phyloP scores from a whole-genome alignment of 345 rosid genomes.

The Eucalyptus tenuipes region DNA sequence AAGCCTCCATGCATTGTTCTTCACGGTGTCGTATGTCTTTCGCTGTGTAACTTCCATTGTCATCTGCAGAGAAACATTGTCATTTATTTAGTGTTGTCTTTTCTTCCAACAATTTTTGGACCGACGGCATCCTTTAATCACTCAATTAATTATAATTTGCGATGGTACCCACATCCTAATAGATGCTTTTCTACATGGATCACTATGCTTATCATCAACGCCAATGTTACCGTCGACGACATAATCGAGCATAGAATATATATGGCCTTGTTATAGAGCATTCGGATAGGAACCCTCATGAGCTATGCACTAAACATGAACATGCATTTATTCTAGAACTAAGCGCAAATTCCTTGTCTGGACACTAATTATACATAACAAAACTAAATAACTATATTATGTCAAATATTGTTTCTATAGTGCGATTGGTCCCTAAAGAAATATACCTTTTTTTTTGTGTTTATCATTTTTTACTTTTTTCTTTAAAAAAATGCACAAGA shows the following conservation, averaged over 20 bases:
- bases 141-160: neutral
- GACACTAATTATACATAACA: too few relatives aligned
- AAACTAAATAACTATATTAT: too few relatives aligned
- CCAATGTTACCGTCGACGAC: conserved; percentile 20
- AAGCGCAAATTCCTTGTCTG: too few relatives aligned
- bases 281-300: too few relatives aligned
- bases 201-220: conserved; percentile 3
- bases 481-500: too few relatives aligned
- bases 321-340: too few relatives aligned
- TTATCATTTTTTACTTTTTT: too few relatives aligned
- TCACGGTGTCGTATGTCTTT: neutral
- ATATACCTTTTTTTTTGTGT: too few relatives aligned
- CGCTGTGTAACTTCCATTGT: neutral
- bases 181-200: neutral
- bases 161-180: neutral
- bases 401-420: too few relatives aligned
- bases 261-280: too few relatives aligned
- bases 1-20: neutral
- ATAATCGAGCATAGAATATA: neutral
- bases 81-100: neutral
- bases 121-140: fast-evolving
- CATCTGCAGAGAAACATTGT: neutral
- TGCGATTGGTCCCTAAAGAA: too few relatives aligned
- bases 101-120: neutral
- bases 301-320: too few relatives aligned